Percentiles rank a stretch among this genome's conserved stretches.
Conservation (phyloP, 148 eudicot genomes). For the Pouteria glomerata region DNA sequence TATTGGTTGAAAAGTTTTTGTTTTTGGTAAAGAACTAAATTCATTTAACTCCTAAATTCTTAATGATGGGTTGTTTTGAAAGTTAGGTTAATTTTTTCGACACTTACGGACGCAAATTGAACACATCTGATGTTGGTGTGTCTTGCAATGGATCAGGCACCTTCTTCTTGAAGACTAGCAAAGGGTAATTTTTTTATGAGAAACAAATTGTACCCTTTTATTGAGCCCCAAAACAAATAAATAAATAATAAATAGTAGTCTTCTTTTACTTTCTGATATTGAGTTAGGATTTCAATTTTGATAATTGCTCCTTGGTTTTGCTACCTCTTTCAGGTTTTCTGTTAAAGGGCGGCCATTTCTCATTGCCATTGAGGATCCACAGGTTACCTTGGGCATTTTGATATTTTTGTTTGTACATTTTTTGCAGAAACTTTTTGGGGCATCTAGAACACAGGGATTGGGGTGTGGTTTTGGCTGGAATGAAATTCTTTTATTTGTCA, state of each 20-base stretch:
- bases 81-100: conserved; percentile 81
- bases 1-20: conserved; percentile 10
- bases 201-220: neutral
- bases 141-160: conserved; percentile 77
- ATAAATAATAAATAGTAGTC: too few species aligned
- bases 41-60: neutral
- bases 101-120: conserved; percentile 79
- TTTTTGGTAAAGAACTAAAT: neutral
- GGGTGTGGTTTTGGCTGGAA: neutral
- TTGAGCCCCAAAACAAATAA: too few species aligned
- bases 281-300: neutral
- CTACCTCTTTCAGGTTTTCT: conserved; percentile 46
- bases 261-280: neutral
- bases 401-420: neutral
- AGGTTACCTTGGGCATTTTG: conserved; percentile 37
- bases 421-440: neutral
- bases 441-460: neutral
- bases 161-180: conserved; percentile 64
- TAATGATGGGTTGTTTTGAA: conserved; percentile 15
- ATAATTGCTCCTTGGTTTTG: conserved; percentile 8
- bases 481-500: neutral
- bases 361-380: conserved; percentile 87
- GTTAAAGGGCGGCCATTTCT: conserved; percentile 50
- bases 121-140: conserved; percentile 84
- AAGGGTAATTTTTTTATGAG: conserved; percentile 45